Base-by-base conservation (phyloP, 371 early-diverging fungal species). In the Haplosporangium sp. region DNA sequence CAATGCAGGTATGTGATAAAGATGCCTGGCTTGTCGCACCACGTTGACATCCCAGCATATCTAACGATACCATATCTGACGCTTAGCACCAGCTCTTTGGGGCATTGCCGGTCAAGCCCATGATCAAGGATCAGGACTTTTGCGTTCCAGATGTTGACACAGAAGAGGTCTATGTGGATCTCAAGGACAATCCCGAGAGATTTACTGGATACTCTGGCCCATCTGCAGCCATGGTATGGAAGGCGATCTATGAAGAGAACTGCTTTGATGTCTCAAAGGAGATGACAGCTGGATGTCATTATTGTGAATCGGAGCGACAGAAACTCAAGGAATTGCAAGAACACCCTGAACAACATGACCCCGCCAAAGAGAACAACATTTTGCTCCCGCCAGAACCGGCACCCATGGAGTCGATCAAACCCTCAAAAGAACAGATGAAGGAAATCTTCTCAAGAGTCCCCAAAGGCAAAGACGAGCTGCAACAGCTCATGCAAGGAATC, bases 161-260 rank as follows among this genome's bases (percentile, higher is more conserved):
- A 12, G 96, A 94, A 18, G 93, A 94, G 40, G 89, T 90, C 40
- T 98, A 93, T 84, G 92, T 98, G 9, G 93, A 99, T 73, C 85
- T 99, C 23, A 72, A 90, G 0, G 89, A 91, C 36, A 98, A 98
- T 69, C 98, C 98, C 11, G 99, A 99, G 80, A 89, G 97, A 16
- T 99, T 95, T 80, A 98, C 99, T 0, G 99, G 98, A 5, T 99
- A 97, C 74, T 88, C 94, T 1, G 99, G 99, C 40, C 88, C 89
- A 45, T 91, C 94, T 46, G 93, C 98, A 43, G 89, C 86, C 18
- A 87, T 93, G 59, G 92, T 99, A 11, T 99, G 99, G 99, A 88
- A 88, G 57, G 90, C 98, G 9, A 95, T 99, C 21, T 99, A 99
- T 68, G 87, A 93, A 67, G 95, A 99, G 80, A 98, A 98, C 82